These are phyloP conservation scores for Vitis rotundifolia DNA, from an alignment of 164 flowering plant species.

Conservation along the genomic window DNA sequence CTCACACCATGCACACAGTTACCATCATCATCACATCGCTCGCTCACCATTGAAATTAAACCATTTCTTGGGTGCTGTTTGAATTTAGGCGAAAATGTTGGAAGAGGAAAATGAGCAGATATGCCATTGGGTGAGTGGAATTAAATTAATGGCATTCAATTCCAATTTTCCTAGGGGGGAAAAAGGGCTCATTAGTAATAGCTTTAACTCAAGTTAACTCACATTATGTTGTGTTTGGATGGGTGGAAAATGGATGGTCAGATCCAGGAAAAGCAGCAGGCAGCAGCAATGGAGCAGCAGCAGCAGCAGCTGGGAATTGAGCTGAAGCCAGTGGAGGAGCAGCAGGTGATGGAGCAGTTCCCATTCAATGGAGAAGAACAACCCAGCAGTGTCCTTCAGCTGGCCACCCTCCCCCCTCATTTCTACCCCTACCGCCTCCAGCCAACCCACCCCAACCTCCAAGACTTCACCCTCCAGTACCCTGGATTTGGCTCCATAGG, in stretches of 20 bases:
- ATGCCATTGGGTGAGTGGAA: constrained; percentile 24
- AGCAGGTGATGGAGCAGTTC: constrained; percentile 40
- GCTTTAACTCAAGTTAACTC: no score
- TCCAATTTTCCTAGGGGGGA: no score
- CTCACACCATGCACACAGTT: no score
- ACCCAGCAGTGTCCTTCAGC: constrained; percentile 42
- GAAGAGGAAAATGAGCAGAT: constrained; percentile 39
- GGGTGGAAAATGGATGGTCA: background rate
- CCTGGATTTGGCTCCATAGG: background rate
- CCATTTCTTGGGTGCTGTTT: background rate
- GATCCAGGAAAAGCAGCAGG: constrained; percentile 35
- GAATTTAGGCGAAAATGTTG: constrained; percentile 38
- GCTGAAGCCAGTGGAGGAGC: constrained; percentile 30
- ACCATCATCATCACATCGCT: no score
- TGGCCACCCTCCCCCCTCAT: constrained; percentile 28
- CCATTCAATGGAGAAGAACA: constrained; percentile 40
- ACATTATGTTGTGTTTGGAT: no score
- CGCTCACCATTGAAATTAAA: background rate
- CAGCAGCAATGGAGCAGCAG: constrained; percentile 14
- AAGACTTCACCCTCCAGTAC: constrained; percentile 29
- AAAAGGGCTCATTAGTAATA: no score
- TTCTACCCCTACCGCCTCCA: constrained; percentile 40
- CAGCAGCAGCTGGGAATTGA: constrained; percentile 24
- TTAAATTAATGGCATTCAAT: background rate
- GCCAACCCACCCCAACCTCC: constrained; percentile 55